phyloP scores from a whole-genome alignment of 352 stramenopile genomes.

The Globisporangium okanoganense region DNA sequence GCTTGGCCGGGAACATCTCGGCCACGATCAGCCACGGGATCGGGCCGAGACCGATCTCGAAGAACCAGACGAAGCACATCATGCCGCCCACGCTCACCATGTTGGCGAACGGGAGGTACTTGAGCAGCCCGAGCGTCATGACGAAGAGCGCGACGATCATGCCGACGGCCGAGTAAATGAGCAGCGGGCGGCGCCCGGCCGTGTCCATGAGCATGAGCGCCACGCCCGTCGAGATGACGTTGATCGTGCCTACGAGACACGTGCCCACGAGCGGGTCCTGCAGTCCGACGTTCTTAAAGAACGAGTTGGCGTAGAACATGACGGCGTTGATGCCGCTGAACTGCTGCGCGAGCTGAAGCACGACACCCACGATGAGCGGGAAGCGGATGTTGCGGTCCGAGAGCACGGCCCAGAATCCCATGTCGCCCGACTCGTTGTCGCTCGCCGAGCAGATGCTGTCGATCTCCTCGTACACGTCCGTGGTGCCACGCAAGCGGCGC shows the following conservation, averaged over 20 bases:
- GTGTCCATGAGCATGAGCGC: conserved; percentile 76
- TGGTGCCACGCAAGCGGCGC: conserved; percentile 56
- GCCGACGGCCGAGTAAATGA: conserved; percentile 64
- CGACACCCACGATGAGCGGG: conserved; percentile 52
- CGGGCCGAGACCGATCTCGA: conserved; percentile 75
- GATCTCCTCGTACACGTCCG: conserved; percentile 78
- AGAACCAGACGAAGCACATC: conserved; percentile 79
- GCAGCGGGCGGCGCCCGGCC: conserved; percentile 52
- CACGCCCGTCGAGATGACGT: conserved; percentile 69
- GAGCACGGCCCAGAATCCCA: conserved; percentile 66
- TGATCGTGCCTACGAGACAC: conserved; percentile 61
- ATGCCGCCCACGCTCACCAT: conserved; percentile 58
- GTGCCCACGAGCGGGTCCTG: conserved; percentile 63
- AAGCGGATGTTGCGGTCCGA: conserved; percentile 59
- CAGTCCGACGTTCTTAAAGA: conserved; percentile 69
- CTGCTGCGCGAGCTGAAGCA: conserved; percentile 65
- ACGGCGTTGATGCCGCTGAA: conserved; percentile 76
- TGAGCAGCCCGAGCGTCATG: conserved; percentile 61
- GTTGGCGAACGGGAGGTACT: conserved; percentile 57
- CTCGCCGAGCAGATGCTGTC: conserved; percentile 78
- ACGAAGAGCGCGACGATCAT: conserved; percentile 72
- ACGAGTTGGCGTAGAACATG: conserved; percentile 79
- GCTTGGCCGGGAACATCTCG: conserved; percentile 96
- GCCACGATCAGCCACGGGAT: conserved; percentile 96
- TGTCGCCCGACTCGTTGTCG: conserved; percentile 64